A percentile compares a stretch with the other conserved stretches of the same genome.
These are phyloP conservation scores for Candida glucosophila DNA, from an alignment of 1,139 yeast genomes.

Conservation along the genomic window DNA sequence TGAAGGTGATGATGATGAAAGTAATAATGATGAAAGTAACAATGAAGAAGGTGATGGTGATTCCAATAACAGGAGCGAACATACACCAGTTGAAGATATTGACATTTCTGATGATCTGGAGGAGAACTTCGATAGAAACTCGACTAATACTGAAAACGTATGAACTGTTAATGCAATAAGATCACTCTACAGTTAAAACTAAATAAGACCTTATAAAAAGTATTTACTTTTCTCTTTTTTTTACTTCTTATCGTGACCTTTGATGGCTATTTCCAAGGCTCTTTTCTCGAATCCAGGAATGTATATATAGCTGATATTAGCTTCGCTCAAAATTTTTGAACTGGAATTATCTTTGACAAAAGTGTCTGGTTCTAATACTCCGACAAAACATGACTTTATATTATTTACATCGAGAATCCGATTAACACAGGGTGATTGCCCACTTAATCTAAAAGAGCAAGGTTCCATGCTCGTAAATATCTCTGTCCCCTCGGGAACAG, in stretches of 20 bases:
- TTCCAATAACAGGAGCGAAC: neutral
- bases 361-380: conserved; percentile 83
- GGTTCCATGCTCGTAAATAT: conserved; percentile 98
- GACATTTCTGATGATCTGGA: neutral
- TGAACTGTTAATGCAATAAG: conserved; percentile 1
- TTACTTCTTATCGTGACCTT: conserved; percentile 49
- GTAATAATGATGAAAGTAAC: conserved; percentile 5
- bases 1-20: conserved; percentile 9
- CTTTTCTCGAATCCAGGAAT: conserved; percentile 80
- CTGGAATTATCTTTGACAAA: conserved; percentile 79
- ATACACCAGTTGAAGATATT: neutral
- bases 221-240: no score
- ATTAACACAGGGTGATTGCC: conserved; percentile 82
- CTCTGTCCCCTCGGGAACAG: conserved; percentile 70
- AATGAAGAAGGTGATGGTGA: neutral
- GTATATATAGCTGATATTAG: conserved; percentile 65
- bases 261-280: conserved; percentile 63
- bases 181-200: no score
- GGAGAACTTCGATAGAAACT: neutral
- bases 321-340: conserved; percentile 37
- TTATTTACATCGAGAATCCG: conserved; percentile 50
- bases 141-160: conserved; percentile 1
- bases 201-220: no score
- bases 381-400: conserved; percentile 80
- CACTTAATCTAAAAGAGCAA: conserved; percentile 82